Evolutionary conservation across 768 basidiomycete species (phyloP), one percentile per base, ranked within the genome.

Genomic region (Clitopilus hobsonii): DNA sequence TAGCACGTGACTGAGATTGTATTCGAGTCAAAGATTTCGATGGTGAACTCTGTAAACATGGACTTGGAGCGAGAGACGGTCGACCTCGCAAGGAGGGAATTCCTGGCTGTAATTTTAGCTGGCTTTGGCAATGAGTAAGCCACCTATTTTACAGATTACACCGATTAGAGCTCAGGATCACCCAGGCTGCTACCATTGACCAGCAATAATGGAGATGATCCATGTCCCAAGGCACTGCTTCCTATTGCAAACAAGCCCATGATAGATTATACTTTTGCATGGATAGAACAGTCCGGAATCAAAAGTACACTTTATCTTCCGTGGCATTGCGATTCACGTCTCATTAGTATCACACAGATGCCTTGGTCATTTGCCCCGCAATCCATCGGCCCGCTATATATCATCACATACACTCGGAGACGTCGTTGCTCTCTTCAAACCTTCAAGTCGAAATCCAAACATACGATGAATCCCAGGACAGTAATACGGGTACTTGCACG

Each of bases 61-160:
- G 84, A 90, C 63, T 78, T 90, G 58, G 78, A 81, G 55, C 76
- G 79, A 54, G 76, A 80, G 59, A 74, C 77, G 57, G 67, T 74
- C 23, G 81, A 79, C 48, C 73, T 76, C 24, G 75, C 81, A 22
- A 77, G 79, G 28, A 81, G 79, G 26, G 95, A 97, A 68, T 97
- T 97, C 67, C 82, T 90, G 51, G 95, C 91, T 0, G 84, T 98
- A 18, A 75, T 97, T 24, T 78, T 97, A 11, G 89, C 92, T 25
- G 95, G 95, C 28, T 93, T 93, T 72, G 95, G 95, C n/a, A 86
- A 89, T 63, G 87, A 88, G 94, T 91, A 70, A 69, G 85, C 23
- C 49, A 29, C 49, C 13, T 11, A 18, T 26, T 52, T 41, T 11
- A 25, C 30, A 53, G 20, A 49, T 57, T 28, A 49, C 51, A 55